Evolutionary conservation across 192 early-diverging fungal genomes (phyloP).

Genomic region (Podila clonocystis): DNA sequence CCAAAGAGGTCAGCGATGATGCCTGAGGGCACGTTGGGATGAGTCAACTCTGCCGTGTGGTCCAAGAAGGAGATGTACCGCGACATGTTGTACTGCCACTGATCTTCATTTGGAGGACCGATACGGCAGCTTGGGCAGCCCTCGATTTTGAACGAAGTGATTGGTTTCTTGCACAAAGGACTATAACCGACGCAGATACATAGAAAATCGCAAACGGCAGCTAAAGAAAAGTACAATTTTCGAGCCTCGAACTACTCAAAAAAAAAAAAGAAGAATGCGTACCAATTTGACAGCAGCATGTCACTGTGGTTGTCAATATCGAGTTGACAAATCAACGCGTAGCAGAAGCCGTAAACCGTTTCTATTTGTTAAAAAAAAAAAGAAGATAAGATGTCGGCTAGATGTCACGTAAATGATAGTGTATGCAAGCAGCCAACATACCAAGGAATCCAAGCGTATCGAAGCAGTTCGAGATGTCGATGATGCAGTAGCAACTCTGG

Average conservation of each 20-base stretch:
- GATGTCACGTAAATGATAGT: not conserved
- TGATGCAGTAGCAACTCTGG: slow-evolving; percentile 10
- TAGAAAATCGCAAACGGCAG: not conserved
- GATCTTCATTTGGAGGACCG: slow-evolving; percentile 9
- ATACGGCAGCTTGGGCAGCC: slow-evolving; percentile 12
- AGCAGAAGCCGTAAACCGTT: slow-evolving; percentile 15
- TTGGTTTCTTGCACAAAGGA: slow-evolving; percentile 16
- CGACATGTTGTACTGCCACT: slow-evolving; percentile 24
- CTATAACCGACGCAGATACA: not conserved
- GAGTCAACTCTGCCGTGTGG: slow-evolving; percentile 34
- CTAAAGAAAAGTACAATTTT: not conserved
- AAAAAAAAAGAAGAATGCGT: not conserved
- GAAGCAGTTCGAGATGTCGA: slow-evolving; percentile 7
- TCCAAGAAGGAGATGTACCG: slow-evolving; percentile 35
- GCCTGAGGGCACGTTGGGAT: slow-evolving; percentile 23
- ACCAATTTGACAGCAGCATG: slow-evolving; percentile 38
- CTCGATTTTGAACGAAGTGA: slow-evolving; percentile 37
- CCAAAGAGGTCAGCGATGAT: slow-evolving; percentile 11
- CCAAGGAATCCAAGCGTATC: slow-evolving; percentile 7
- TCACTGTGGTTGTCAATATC: slow-evolving; percentile 31
- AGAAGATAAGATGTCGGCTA: too few species aligned
- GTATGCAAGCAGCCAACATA: not conserved
- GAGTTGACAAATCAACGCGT: slow-evolving; percentile 22
- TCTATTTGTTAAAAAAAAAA: not conserved
- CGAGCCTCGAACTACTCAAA: too few species aligned